A percentile compares a stretch with the other conserved stretches of the same genome.
Conservation (phyloP, 768 basidiomycete species). For the Podaxis sp. region DNA sequence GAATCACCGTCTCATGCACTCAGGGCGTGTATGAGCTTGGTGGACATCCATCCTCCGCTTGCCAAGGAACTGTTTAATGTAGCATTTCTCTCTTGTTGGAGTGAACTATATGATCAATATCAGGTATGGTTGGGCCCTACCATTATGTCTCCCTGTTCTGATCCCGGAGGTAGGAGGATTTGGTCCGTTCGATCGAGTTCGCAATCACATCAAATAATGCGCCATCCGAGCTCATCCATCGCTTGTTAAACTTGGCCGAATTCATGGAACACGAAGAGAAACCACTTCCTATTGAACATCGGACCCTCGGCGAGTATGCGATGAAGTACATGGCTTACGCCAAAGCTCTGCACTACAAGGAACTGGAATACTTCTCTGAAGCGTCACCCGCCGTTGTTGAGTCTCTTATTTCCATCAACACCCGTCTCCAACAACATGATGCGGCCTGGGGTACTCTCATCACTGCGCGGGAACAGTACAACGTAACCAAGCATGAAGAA, state of each 20-base stretch:
- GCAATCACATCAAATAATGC: slow-evolving; percentile 78
- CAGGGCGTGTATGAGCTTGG: slow-evolving; percentile 91
- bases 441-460: slow-evolving; percentile 96
- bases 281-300: slow-evolving; percentile 88
- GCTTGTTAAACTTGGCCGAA: slow-evolving; percentile 90
- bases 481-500: slow-evolving; percentile 90
- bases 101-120: slow-evolving; percentile 92
- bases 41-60: slow-evolving; percentile 87
- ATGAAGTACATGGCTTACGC: slow-evolving; percentile 93
- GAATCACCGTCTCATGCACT: slow-evolving; percentile 98
- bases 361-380: slow-evolving; percentile 93
- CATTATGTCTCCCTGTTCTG: not conserved
- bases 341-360: slow-evolving; percentile 98
- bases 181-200: slow-evolving; percentile 84
- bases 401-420: slow-evolving; percentile 94
- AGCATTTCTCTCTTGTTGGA: slow-evolving; percentile 97
- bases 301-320: slow-evolving; percentile 91
- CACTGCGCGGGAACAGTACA: slow-evolving; percentile 86
- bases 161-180: slow-evolving; percentile 70
- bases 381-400: slow-evolving; percentile 90
- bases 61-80: slow-evolving; percentile 97
- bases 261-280: slow-evolving; percentile 99
- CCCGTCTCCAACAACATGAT: slow-evolving; percentile 93
- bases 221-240: slow-evolving; percentile 87
- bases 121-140: slow-evolving; percentile 56